Base-by-base conservation (phyloP, 306 rosid species). In the Bauhinia variegata region DNA sequence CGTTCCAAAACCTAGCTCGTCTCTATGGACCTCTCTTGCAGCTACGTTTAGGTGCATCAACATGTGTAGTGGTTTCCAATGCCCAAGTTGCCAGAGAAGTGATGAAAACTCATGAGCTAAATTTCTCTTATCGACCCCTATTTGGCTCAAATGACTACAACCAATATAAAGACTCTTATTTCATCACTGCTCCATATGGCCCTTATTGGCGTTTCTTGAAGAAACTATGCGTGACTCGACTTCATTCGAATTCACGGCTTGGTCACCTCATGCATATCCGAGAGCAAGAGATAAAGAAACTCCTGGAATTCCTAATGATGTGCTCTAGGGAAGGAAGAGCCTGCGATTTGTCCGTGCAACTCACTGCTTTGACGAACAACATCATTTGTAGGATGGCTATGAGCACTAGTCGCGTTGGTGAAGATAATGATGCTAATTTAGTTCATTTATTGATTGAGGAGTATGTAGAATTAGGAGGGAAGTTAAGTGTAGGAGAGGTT, bases 201-300 rank as follows among this genome's bases (percentile, higher is more conserved):
- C 74, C 78, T 19, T 86, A 80, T 49, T 78, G 88, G 89, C 64
- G 83, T 48, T 89, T 86, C 90, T 76, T 89, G 79, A 88, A 83
- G 79, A 88, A 71, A 53, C 68, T 84, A 0, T 81, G 80, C 19
- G 76, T 86, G 48, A 83, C 85, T 18, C 65, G 60, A 41, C 83
- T 88, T 1, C 85, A 86, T n/a, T 82, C 87, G 0, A 48, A 48
- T 11, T 75, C 82, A 0, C 84, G 73, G 31, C 75, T 86, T 1
- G 63, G 71, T 5, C 67, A 67, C 32, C 67, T 65, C 3, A 8
- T 43, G 34, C 78, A 65, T 12, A 68, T 79, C 3, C 41, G 88
- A 10, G 68, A 71, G 4, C 60, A 79, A 4, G 91, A 86, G 71
- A 42, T 70, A 0, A 14, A 13, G 28, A 70, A 60, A 19, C 83